These are phyloP conservation scores for Cryptococcus amylolentus DNA, from an alignment of 1,284 basidiomycete genomes.

Conservation along the genomic window DNA sequence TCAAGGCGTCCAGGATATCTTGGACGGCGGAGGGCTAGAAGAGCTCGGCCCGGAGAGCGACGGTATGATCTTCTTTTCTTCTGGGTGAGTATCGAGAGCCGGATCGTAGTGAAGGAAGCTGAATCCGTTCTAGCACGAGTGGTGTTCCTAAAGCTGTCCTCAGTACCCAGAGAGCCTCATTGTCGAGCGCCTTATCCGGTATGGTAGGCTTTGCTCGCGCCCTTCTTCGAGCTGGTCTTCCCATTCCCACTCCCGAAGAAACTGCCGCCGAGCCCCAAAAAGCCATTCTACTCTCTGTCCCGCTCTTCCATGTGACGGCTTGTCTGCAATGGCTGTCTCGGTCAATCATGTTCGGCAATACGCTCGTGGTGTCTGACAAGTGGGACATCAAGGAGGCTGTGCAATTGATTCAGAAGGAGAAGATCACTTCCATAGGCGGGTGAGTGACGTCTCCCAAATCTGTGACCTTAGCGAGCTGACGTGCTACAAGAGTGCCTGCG, in stretches of 20 bases:
- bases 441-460: slow-evolving; percentile 11
- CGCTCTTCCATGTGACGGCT: slow-evolving; percentile 47
- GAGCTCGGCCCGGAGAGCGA: slow-evolving; percentile 35
- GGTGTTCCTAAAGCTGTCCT: slow-evolving; percentile 41
- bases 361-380: slow-evolving; percentile 34
- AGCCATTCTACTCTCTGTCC: slow-evolving; percentile 36
- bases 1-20: not conserved
- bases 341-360: slow-evolving; percentile 35
- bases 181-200: slow-evolving; percentile 34
- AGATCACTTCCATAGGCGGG: slow-evolving; percentile 41
- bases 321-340: slow-evolving; percentile 41
- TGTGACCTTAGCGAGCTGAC: not conserved
- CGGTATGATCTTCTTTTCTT: slow-evolving; percentile 45
- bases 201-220: slow-evolving; percentile 16
- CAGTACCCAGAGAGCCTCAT: slow-evolving; percentile 38
- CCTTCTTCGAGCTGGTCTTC: slow-evolving; percentile 31
- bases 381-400: slow-evolving; percentile 38
- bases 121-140: slow-evolving; percentile 24
- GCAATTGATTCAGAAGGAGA: slow-evolving; percentile 27
- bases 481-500: slow-evolving; percentile 33
- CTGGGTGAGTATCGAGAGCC: slow-evolving; percentile 22
- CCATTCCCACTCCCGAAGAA: slow-evolving; percentile 23
- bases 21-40: slow-evolving; percentile 14
- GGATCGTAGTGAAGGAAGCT: not conserved
- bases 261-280: slow-evolving; percentile 22